Evolutionary conservation across 345 rosid genomes (phyloP), one percentile per base, ranked within the genome.

Genomic region (Corchorus olitorius): DNA sequence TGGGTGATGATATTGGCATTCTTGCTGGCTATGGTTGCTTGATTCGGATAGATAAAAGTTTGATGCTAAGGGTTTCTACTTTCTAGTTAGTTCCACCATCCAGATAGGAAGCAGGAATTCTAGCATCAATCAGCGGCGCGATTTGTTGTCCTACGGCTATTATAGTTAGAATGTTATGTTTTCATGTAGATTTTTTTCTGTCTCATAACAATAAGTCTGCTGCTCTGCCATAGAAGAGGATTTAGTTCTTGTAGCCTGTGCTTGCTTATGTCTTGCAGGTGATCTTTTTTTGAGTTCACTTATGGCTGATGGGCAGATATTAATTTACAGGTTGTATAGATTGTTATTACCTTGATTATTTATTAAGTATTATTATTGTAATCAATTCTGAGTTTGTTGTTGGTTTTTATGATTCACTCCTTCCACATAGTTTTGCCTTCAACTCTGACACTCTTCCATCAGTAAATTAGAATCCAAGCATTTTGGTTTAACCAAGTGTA

Each of bases 21-120:
- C 19, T 68, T 68, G 41, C 39, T 68, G 72, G 72, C 56, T 49
- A 14, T 48, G 72, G 41, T 48, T 68, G 72, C 56, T 48, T 68
- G 72, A 48, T 68, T 67, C 27, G 7, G 46, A 67, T 19, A 67
- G 39, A 67, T 70, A 13, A 70, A 70, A 61, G 15, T 17, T 27
- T 17, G 61, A 53, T 17, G 17, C 61, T 53, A 1, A 41, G 61
- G 10, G 61, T 34, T 70, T 35, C 34, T 1, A 34, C 27, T 27
- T 27, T 27, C 27, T 27, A 27, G 46, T 34, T 27, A 27, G 46
- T 34, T 50, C 9, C 43, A 50, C 1, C 45, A 22, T 27, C 56
- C 20, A 14, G 46, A 52, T 34, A 52, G 46, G 8, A 5, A 19
- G 17, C n/a, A 9, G 33, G 19, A 65, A 34, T 35, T 70, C 48